phyloP scores from a whole-genome alignment of 306 rosid genomes.

The Astragalus glycyphyllos region DNA sequence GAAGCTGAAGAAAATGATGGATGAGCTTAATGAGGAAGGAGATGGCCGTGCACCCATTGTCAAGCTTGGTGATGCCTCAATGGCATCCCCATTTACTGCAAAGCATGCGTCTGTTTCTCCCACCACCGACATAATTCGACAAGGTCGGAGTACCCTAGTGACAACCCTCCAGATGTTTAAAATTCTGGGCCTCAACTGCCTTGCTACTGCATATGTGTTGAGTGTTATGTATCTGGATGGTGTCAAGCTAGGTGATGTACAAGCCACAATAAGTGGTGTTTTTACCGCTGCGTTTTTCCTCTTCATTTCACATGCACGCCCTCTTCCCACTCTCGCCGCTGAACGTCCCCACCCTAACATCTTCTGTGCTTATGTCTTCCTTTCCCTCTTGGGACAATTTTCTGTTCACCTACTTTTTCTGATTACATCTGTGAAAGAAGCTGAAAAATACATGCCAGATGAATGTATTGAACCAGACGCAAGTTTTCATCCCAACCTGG shows the following conservation, averaged over 20 bases:
- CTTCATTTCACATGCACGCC: conserved; percentile 97
- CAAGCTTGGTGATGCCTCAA: conserved; percentile 98
- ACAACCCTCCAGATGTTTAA: conserved; percentile 99
- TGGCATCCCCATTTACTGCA: conserved; percentile 99
- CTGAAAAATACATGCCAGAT: conserved; percentile 93
- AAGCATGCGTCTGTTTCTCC: conserved; percentile 98
- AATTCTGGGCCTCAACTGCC: conserved; percentile 98
- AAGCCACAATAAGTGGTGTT: conserved; percentile 98
- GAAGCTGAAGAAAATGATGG: conserved; percentile 90
- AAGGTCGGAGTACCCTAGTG: conserved; percentile 96
- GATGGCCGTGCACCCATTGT: conserved; percentile 90
- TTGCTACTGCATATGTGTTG: conserved; percentile 94
- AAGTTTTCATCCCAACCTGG: conserved; percentile 90
- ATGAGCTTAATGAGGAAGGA: conserved; percentile 93
- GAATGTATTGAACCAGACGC: conserved; percentile 98
- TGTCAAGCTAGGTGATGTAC: conserved; percentile 94
- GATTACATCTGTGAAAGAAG: conserved; percentile 83
- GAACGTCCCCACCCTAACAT: conserved; percentile 93
- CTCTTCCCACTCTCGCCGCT: conserved; percentile 84
- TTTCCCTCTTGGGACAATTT: conserved; percentile 95
- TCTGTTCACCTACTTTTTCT: conserved; percentile 77
- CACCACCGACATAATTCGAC: conserved; percentile 94
- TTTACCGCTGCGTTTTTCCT: conserved; percentile 98
- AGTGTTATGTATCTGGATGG: conserved; percentile 99
- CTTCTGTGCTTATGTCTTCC: conserved; percentile 81